Evolutionary conservation across 148 eudicot species (phyloP).

Genomic region (Chenopodium suecicum): DNA sequence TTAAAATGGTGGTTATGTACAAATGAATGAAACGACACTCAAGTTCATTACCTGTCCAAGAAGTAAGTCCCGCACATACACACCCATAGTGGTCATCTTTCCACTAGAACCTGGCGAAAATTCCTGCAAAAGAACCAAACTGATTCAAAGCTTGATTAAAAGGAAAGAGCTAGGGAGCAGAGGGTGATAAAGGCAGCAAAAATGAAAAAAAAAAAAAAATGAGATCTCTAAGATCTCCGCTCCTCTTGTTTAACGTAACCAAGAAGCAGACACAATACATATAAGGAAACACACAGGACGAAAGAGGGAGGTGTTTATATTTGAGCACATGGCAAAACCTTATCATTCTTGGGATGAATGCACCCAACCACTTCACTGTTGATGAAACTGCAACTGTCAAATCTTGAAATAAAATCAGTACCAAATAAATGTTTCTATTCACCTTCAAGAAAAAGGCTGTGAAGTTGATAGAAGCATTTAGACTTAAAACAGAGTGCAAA

Average conservation of each 20-base stretch:
- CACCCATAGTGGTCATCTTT: conserved; percentile 94
- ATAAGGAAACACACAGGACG: not conserved
- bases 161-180: not conserved
- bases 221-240: not conserved
- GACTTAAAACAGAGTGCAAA: conserved; percentile 3
- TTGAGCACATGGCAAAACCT: conserved; percentile 27
- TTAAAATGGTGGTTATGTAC: not conserved
- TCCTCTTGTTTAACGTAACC: not conserved
- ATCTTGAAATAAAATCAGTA: conserved; percentile 31
- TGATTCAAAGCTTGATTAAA: not conserved
- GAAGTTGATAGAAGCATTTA: conserved; percentile 11
- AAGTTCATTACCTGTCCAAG: conserved; percentile 82
- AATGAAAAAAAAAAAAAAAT: conserved; percentile 1
- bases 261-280: not conserved
- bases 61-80: conserved; percentile 90
- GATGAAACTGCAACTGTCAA: conserved; percentile 31
- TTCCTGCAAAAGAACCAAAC: conserved; percentile 52
- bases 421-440: conserved; percentile 18
- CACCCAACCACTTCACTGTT: conserved; percentile 34
- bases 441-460: conserved; percentile 16
- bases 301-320: not conserved
- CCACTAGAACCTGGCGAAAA: conserved; percentile 96
- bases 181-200: not conserved
- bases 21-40: not conserved
- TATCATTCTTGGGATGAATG: conserved; percentile 27